Evolutionary conservation across 345 rosid species (phyloP), one percentile per base, ranked within the genome.

Genomic region (Gossypium rotundifolium): DNA sequence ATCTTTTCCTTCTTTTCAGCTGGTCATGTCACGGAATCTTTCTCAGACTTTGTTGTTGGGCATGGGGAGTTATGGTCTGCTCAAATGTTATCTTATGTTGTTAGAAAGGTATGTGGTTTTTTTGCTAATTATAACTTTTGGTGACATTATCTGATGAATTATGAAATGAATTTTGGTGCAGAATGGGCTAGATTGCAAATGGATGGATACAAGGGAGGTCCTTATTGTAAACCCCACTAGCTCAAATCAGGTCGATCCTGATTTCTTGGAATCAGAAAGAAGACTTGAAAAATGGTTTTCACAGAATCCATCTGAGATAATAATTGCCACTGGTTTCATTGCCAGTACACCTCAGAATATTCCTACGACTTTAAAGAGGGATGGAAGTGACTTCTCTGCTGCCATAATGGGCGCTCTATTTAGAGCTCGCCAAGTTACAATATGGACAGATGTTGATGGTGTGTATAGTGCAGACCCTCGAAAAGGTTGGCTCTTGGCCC

Each of bases 131-230:
- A 16, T 22, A 65, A 7, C 45, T 33, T 67, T 67, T 18, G 14
- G 16, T 58, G 22, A 75, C 60, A 25, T 2, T 74, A 20, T 76
- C 23, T 29, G 20, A 63, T 45, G 72, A 71, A 38, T 73, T 27
- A 33, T 44, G 38, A 49, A 78, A 66, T 48, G 22, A 33, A 33
- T 29, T 49, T 54, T 66, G 40, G 33, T 82, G 83, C 88, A 94
- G 98, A 88, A 76, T 65, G 97, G 95, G 52, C 77, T 84, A 23
- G 90, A 93, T 75, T 91, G 95, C 84, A 76, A 54, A 75, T 96
- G 99, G 99, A 90, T 96, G 99, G 99, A 96, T 82, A 91, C 99
- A 22, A 93, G 99, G 80, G 97, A 96, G 10, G 97, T 96, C 52
- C 87, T 96, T 60, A 86, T 93, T 68, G 98, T 96, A 51, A 91